Evolutionary conservation across 2,329 filamentous ascomycete genomes (phyloP).

Genomic region (Hypoxylon sp.): DNA sequence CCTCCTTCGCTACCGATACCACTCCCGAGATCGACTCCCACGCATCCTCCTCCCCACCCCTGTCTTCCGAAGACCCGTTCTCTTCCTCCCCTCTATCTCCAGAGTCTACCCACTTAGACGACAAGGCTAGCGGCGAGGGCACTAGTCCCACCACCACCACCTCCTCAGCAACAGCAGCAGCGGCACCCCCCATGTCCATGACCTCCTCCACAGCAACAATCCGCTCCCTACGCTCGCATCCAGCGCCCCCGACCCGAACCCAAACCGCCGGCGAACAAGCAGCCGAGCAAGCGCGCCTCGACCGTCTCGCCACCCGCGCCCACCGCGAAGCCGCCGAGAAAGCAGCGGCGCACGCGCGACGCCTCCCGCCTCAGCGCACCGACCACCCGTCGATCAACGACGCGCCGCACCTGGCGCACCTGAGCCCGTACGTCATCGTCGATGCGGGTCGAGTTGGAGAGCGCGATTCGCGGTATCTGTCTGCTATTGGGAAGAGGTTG

Average conservation of each 20-base stretch:
- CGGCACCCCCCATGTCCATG: constrained; percentile 29
- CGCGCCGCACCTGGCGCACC: constrained; percentile 69
- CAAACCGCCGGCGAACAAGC: constrained; percentile 67
- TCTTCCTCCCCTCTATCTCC: constrained; percentile 32
- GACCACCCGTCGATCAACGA: constrained; percentile 70
- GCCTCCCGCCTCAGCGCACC: constrained; percentile 64
- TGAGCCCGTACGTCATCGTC: constrained; percentile 78
- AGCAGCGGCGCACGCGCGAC: constrained; percentile 69
- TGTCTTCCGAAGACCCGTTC: constrained; percentile 44
- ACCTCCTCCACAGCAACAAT: constrained; percentile 33
- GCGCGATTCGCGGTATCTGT: constrained; percentile 80
- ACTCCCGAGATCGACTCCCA: constrained; percentile 45
- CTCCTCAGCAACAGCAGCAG: background rate
- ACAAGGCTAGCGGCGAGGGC: constrained; percentile 1
- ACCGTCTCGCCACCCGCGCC: constrained; percentile 70
- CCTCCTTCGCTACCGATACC: constrained; percentile 35
- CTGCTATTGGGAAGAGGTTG: constrained; percentile 70
- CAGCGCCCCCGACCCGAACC: constrained; percentile 6
- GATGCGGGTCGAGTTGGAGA: constrained; percentile 85
- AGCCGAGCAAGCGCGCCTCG: constrained; percentile 73
- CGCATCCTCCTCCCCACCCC: constrained; percentile 41
- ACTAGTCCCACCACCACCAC: constrained; percentile 2
- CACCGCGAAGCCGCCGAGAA: constrained; percentile 70
- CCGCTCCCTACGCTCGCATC: background rate
- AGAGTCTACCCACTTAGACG: constrained; percentile 12